Percentiles rank a stretch among this genome's conserved stretches.
These are phyloP conservation scores for Clonostachys solani DNA, from an alignment of 2,329 filamentous ascomycete genomes.

Conservation along the genomic window DNA sequence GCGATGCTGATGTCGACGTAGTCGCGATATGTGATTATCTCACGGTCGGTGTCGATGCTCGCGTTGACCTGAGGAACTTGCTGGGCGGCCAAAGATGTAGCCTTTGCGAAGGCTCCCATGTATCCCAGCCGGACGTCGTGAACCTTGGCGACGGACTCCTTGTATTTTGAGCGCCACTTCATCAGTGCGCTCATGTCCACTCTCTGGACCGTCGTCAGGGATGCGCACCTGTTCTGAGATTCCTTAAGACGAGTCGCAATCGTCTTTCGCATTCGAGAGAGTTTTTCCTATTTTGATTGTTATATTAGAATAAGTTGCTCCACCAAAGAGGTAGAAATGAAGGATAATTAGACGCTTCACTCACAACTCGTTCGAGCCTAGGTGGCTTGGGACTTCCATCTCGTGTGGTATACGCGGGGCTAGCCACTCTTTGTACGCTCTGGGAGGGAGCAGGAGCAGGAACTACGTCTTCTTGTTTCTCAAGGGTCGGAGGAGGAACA, in stretches of 20 bases:
- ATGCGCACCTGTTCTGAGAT: conserved; percentile 65
- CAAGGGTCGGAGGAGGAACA: too few relatives aligned
- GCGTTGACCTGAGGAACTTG: conserved; percentile 71
- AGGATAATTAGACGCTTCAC: too few relatives aligned
- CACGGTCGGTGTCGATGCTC: conserved; percentile 45
- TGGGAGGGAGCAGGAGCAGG: too few relatives aligned
- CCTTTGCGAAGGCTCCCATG: conserved; percentile 75
- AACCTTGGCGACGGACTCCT: conserved; percentile 30
- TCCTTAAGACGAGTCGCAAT: conserved; percentile 66
- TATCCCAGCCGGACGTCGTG: conserved; percentile 50
- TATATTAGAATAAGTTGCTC: conserved; percentile 11
- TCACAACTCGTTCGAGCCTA: too few relatives aligned
- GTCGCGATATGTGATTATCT: conserved; percentile 53
- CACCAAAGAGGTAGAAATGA: conserved; percentile 7
- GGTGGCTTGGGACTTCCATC: too few relatives aligned
- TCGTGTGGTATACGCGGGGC: too few relatives aligned
- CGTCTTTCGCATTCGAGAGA: conserved; percentile 70
- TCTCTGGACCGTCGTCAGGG: conserved; percentile 56
- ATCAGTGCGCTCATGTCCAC: conserved; percentile 60
- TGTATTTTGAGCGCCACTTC: conserved; percentile 60
- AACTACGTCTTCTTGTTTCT: too few relatives aligned
- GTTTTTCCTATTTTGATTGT: conserved; percentile 14
- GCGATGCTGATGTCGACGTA: conserved; percentile 72
- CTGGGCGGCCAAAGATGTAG: conserved; percentile 59
- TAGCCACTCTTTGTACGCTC: too few relatives aligned